These are phyloP conservation scores for Fusarium kyushuense DNA, from an alignment of 2,329 filamentous ascomycete species.

Conservation along the genomic window DNA sequence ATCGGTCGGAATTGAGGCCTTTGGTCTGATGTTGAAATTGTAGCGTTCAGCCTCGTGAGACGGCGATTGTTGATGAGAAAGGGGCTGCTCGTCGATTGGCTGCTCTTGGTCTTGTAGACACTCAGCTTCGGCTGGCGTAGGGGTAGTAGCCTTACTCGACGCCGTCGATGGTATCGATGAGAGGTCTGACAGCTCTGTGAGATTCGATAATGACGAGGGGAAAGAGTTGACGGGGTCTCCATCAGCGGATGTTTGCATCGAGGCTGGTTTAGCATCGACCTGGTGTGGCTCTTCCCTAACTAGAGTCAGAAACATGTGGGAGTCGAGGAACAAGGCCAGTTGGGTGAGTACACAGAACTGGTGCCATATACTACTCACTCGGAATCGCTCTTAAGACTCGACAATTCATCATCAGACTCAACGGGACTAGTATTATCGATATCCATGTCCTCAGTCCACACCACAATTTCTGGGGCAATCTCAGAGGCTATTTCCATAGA, in stretches of 20 bases:
- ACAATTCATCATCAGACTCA: slow-evolving; percentile 45
- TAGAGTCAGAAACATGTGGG: slow-evolving; percentile 21
- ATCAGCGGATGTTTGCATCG: slow-evolving; percentile 29
- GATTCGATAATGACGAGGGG: slow-evolving; percentile 64
- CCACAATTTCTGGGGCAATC: slow-evolving; percentile 58
- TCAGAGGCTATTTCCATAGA: slow-evolving; percentile 52
- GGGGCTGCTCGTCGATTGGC: slow-evolving; percentile 31
- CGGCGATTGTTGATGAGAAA: slow-evolving; percentile 40
- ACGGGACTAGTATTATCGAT: slow-evolving; percentile 35
- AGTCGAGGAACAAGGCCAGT: slow-evolving; percentile 4
- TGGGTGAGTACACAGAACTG: background rate
- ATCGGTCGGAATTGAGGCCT: slow-evolving; percentile 84
- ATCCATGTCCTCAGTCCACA: slow-evolving; percentile 59
- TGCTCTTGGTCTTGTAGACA: slow-evolving; percentile 42
- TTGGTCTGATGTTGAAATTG: slow-evolving; percentile 74
- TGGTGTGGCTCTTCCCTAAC: slow-evolving; percentile 41
- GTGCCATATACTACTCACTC: slow-evolving; percentile 47
- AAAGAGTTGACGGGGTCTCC: slow-evolving; percentile 56
- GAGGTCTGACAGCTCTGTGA: slow-evolving; percentile 67
- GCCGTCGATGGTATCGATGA: slow-evolving; percentile 66
- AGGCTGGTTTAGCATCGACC: slow-evolving; percentile 34
- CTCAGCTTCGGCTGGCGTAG: slow-evolving; percentile 66
- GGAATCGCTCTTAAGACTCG: slow-evolving; percentile 37
- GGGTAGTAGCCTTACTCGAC: slow-evolving; percentile 74
- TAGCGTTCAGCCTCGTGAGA: slow-evolving; percentile 53